Base-by-base conservation (phyloP, 805 yeast genomes). In the Nakazawaea molendinolei region DNA sequence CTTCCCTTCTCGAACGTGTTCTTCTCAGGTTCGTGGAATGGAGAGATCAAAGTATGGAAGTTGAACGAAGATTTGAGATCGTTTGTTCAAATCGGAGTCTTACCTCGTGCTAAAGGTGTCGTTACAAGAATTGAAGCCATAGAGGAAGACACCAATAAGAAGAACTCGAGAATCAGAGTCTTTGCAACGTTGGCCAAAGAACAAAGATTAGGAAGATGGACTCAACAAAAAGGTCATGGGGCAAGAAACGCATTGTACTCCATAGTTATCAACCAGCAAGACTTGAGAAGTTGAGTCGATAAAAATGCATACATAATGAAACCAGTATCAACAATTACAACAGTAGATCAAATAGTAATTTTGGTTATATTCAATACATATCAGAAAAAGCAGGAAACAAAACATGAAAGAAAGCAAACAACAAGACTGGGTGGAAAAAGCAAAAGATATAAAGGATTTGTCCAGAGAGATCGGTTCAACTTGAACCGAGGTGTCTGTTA, bases 121-220 rank as follows among this genome's bases (percentile, higher is more conserved):
- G 82, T 83, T 7, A 79, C 79, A 6, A 66, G 63, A 41, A 79
- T 84, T 33, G 80, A 72, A 41, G 65, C 65, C 19, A 69, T 74
- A 8, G 43, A 39, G 19, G 44, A 36, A 6, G 58, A 63, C 36
- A 81, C 75, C 18, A 75, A 71, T 39, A 65, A 70, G 29, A 69
- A 69, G 21, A 67, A 68, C 38, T 71, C 69, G 36, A 65, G 69
- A 33, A 53, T 76, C 33, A 69, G 76, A 45, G 60, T 86, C 8
- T 62, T 74, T 44, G 90, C 83, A 0, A 67, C 86, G 24, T 65
- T 84, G 5, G 74, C 90, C 27, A 86, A 89, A 57, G 96, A 90
- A 59, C 95, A 83, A 52, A 76, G 82, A 53, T 65, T 85, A 39
- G 97, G 96, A 25, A 78, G 97, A 54, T 89, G 96, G 95, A 57